Conservation (phyloP, 2,329 filamentous ascomycete species). For the Trichoderma oligosporum region DNA sequence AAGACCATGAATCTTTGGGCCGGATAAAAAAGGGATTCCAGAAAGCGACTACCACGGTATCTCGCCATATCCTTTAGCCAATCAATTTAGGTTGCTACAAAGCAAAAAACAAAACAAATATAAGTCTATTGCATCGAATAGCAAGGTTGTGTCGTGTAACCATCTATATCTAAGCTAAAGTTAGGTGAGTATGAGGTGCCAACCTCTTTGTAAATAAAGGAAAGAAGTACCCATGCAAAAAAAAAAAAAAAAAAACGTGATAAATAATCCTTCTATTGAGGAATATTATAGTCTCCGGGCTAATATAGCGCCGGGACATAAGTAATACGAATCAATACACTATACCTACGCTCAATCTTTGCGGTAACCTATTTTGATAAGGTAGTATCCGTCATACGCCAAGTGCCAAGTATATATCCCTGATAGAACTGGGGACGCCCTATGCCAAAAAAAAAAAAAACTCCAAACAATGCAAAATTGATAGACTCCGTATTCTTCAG, state of each 20-base stretch:
- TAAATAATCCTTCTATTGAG: too few species aligned
- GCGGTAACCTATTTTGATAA: neutral
- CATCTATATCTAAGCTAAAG: too few species aligned
- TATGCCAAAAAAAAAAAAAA: constrained; percentile 18
- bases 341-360: constrained; percentile 2
- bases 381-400: constrained; percentile 6
- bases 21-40: neutral
- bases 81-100: constrained; percentile 7
- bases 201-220: too few species aligned
- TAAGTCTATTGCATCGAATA: neutral
- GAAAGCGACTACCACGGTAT: neutral
- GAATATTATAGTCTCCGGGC: too few species aligned
- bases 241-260: too few species aligned
- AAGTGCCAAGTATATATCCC: constrained; percentile 9
- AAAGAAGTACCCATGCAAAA: too few species aligned
- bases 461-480: constrained; percentile 24
- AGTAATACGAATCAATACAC: neutral
- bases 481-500: constrained; percentile 22
- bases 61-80: constrained; percentile 9
- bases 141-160: neutral
- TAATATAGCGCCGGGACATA: too few species aligned
- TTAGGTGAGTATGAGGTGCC: too few species aligned
- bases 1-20: neutral
- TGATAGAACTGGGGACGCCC: neutral
- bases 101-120: constrained; percentile 10